Base-by-base conservation (phyloP, 2,329 filamentous ascomycete genomes). In the Alternaria postmessia region DNA sequence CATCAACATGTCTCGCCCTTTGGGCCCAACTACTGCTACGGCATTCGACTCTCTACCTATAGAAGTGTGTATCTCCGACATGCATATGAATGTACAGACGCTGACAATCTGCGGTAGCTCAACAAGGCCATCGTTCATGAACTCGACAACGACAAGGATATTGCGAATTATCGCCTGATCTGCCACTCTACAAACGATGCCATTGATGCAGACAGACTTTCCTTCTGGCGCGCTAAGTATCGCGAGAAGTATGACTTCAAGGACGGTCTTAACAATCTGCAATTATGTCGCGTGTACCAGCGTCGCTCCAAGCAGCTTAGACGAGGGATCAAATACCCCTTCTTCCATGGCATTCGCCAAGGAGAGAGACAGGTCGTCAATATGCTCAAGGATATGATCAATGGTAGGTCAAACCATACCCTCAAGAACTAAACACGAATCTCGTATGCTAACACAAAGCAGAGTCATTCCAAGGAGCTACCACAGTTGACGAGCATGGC, bases 171-270 rank as follows among this genome's bases (percentile, higher is more conserved):
- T 66, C 70, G 76, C 7, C 56, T 67, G 1, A 64, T 80, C 20
- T 85, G 83, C 72, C 71, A 66, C 7, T 66, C 64, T 4, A 80
- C 80, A 0, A 69, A 75, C 34, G 54, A 75, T 62, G 78, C 81
- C 7, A 70, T 85, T 54, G 75, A 81, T 30, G 76, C 72, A 5
- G 77, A 80, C 42, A 65, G 75, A 9, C 57, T 65, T 24, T 81
- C 78, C 7, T 82, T 85, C 67, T 87, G 84, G 84, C 79, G 81
- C 36, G 63, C 68, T 38, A 77, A 74, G 18, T 86, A 83, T 64
- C 68, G 75, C 14, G 56, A 72, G 22, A 73, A 57, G 26, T 87
- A 81, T 63, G 84, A 84, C 32, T 57, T 65, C 49, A 62, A 61
- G 4, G 36, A 59, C 0, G 60, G 64, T 49, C 53, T 47, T 26